phyloP scores from a whole-genome alignment of 83 land plant genomes.

The Picea engelmannii region DNA sequence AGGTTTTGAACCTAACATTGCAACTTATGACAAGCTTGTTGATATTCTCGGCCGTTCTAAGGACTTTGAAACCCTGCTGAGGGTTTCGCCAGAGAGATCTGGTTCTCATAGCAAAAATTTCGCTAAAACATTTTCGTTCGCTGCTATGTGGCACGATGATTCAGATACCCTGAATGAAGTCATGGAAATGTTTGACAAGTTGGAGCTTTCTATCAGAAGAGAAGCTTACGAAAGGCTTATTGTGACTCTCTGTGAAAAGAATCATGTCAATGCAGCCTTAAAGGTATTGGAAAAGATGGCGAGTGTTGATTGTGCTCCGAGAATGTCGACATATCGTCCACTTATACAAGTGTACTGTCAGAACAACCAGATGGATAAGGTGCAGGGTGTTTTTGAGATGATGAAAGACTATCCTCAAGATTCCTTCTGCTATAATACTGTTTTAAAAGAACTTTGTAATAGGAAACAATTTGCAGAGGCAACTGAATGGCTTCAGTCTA shows the following conservation, averaged over 20 bases:
- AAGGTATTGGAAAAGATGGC: background rate
- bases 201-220: background rate
- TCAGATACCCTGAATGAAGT: background rate
- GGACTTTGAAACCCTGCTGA: no score
- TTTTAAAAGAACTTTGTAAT: background rate
- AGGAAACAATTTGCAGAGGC: background rate
- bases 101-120: no score
- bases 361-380: conserved; percentile 8
- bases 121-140: no score
- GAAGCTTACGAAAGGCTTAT: background rate
- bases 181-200: background rate
- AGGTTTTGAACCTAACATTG: no score
- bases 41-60: no score
- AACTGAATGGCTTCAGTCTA: background rate
- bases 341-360: background rate
- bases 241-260: background rate
- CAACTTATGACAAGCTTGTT: no score
- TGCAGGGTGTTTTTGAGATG: background rate
- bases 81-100: no score
- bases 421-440: background rate
- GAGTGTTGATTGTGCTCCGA: background rate
- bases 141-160: background rate
- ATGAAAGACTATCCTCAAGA: background rate
- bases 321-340: background rate
- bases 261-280: background rate